phyloP scores from a whole-genome alignment of 1,139 yeast species.

The Wickerhamiella pararugosa region DNA sequence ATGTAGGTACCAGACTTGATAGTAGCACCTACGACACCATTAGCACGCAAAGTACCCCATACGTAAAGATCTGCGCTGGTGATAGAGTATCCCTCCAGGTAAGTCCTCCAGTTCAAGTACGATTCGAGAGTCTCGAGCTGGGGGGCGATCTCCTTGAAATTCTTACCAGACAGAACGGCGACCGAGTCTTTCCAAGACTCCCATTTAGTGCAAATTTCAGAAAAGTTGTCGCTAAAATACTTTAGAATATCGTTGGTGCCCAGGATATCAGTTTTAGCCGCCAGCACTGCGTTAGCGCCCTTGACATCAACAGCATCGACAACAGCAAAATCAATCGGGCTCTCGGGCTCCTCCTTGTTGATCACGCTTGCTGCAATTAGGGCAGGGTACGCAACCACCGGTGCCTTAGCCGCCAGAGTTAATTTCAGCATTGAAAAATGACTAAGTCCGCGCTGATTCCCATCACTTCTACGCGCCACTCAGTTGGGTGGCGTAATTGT shows the following conservation, averaged over 20 bases:
- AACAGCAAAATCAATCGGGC: constrained; percentile 45
- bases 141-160: constrained; percentile 69
- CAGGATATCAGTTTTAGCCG: constrained; percentile 22
- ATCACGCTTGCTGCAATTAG: constrained; percentile 64
- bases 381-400: constrained; percentile 64
- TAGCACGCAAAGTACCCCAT: constrained; percentile 91
- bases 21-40: constrained; percentile 82
- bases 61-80: constrained; percentile 72
- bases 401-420: constrained; percentile 75
- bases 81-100: constrained; percentile 47
- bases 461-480: no score
- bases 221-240: constrained; percentile 19
- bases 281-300: constrained; percentile 21
- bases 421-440: constrained; percentile 23
- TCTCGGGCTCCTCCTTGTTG: constrained; percentile 36
- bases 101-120: constrained; percentile 76
- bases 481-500: no score
- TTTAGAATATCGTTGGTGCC: constrained; percentile 34
- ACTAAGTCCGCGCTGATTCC: no score
- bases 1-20: constrained; percentile 70
- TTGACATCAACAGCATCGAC: constrained; percentile 38
- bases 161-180: constrained; percentile 59
- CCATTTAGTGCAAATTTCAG: constrained; percentile 13
- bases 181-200: constrained; percentile 56
- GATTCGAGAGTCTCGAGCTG: constrained; percentile 70